Evolutionary conservation across 768 basidiomycete genomes (phyloP).

Genomic region (Leucogyrophana mollusca): DNA sequence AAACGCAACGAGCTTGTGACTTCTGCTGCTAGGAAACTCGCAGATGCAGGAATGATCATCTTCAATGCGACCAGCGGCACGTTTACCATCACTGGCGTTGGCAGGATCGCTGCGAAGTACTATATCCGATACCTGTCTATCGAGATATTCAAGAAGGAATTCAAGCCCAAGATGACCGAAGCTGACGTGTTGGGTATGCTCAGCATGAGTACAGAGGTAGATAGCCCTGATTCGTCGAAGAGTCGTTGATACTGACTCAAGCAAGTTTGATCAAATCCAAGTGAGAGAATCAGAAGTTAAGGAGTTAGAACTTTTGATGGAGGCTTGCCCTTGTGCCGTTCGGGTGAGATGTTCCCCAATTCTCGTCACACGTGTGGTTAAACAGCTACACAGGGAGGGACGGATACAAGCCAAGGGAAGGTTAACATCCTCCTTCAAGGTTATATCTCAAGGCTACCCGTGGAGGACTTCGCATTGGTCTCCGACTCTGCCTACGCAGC

Average conservation of each 20-base stretch:
- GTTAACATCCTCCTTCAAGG: conserved; percentile 95
- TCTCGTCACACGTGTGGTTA: background rate
- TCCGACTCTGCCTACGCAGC: conserved; percentile 94
- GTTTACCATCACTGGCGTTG: conserved; percentile 82
- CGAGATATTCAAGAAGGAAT: conserved; percentile 79
- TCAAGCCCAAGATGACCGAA: conserved; percentile 84
- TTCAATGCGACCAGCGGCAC: conserved; percentile 58
- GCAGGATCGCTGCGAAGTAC: conserved; percentile 96
- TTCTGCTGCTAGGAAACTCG: conserved; percentile 64
- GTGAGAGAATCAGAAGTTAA: conserved; percentile 85
- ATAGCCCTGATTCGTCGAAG: conserved; percentile 8
- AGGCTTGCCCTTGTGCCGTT: conserved; percentile 75
- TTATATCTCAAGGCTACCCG: conserved; percentile 73
- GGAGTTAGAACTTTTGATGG: conserved; percentile 74
- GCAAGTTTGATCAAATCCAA: conserved; percentile 92
- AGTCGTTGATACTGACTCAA: background rate
- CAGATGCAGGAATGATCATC: conserved; percentile 76
- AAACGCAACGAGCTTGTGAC: conserved; percentile 70
- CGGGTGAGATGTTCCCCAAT: conserved; percentile 44
- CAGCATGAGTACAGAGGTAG: conserved; percentile 87
- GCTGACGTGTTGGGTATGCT: conserved; percentile 89
- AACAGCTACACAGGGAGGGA: conserved; percentile 51
- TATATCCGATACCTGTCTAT: conserved; percentile 87
- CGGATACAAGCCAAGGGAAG: conserved; percentile 70
- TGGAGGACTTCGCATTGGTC: conserved; percentile 95